Conservation (phyloP, 352 stramenopile species). For the Phytophthora kernoviae region DNA sequence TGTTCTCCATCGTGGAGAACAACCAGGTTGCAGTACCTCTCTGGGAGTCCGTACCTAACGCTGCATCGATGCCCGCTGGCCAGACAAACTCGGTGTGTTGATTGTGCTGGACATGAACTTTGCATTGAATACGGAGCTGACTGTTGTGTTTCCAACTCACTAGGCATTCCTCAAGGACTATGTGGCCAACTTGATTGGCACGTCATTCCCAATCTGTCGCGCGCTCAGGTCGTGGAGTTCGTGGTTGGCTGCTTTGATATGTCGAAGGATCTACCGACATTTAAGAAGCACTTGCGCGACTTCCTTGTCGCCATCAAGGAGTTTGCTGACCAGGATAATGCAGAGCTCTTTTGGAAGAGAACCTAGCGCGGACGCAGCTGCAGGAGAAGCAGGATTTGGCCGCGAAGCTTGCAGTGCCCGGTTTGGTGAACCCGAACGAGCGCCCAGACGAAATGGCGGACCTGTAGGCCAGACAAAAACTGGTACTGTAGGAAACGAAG, state of each 20-base stretch:
- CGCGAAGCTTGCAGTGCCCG: slow-evolving; percentile 87
- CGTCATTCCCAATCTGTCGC: slow-evolving; percentile 97
- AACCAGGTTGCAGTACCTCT: slow-evolving; percentile 96
- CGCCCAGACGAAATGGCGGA: slow-evolving; percentile 90
- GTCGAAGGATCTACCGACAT: slow-evolving; percentile 96
- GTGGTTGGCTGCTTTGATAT: slow-evolving; percentile 98
- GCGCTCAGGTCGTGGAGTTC: slow-evolving; percentile 95
- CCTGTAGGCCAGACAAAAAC: slow-evolving; percentile 51
- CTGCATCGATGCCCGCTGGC: slow-evolving; percentile 53
- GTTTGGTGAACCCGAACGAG: slow-evolving; percentile 92
- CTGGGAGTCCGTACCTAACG: slow-evolving; percentile 91
- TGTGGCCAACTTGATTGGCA: slow-evolving; percentile 96
- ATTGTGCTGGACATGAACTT: background rate
- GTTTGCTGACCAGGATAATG: slow-evolving; percentile 98
- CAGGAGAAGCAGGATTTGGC: slow-evolving; percentile 88
- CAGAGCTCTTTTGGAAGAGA: slow-evolving; percentile 97
- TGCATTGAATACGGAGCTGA: no score
- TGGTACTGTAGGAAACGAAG: slow-evolving; percentile 4
- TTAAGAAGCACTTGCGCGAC: slow-evolving; percentile 99
- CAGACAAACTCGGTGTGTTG: slow-evolving; percentile 81
- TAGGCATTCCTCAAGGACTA: slow-evolving; percentile 96
- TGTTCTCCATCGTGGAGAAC: slow-evolving; percentile 98
- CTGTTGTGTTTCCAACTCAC: background rate
- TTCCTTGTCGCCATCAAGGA: slow-evolving; percentile 99
- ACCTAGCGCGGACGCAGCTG: slow-evolving; percentile 83